Percentiles rank a stretch among this genome's conserved stretches.
phyloP scores from a whole-genome alignment of 164 flowering plant species.

The Berberis thunbergii region DNA sequence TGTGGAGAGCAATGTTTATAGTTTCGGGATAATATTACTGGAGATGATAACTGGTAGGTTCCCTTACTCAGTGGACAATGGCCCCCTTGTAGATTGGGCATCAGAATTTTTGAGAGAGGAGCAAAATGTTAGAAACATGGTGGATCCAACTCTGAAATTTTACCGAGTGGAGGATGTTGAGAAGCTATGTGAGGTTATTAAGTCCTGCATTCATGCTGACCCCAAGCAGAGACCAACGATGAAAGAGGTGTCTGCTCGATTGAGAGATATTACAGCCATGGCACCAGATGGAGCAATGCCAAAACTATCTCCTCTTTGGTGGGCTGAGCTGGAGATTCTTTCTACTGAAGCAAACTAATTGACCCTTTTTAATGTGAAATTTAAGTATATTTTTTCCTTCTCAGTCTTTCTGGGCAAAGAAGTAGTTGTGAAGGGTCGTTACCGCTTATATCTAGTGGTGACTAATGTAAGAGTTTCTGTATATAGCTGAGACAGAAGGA shows the following conservation, averaged over 20 bases:
- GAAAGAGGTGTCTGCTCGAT: conserved; percentile 37
- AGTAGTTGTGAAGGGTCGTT: conserved; percentile 4
- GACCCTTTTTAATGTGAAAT: neutral
- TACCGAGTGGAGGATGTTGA: conserved; percentile 40
- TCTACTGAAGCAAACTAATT: conserved; percentile 34
- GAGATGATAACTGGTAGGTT: conserved; percentile 63
- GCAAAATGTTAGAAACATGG: conserved; percentile 27
- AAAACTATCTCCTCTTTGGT: conserved; percentile 76
- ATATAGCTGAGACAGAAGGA: conserved; percentile 7
- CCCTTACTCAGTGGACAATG: conserved; percentile 33
- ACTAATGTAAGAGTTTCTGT: conserved; percentile 1
- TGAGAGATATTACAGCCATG: conserved; percentile 50
- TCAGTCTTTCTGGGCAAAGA: conserved; percentile 1
- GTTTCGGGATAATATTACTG: conserved; percentile 53
- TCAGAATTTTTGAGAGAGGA: conserved; percentile 33
- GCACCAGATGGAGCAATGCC: conserved; percentile 58
- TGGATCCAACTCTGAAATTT: conserved; percentile 57
- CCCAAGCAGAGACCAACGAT: conserved; percentile 47
- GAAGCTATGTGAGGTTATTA: conserved; percentile 38
- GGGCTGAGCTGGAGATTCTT: conserved; percentile 84
- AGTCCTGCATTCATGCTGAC: conserved; percentile 33
- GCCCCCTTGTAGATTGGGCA: conserved; percentile 47
- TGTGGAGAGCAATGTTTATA: conserved; percentile 40
- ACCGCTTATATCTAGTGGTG: conserved; percentile 8
- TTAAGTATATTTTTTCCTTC: neutral